These are phyloP conservation scores for Cynara cardunculus DNA, from an alignment of 129 eudicot genomes.

Conservation along the genomic window DNA sequence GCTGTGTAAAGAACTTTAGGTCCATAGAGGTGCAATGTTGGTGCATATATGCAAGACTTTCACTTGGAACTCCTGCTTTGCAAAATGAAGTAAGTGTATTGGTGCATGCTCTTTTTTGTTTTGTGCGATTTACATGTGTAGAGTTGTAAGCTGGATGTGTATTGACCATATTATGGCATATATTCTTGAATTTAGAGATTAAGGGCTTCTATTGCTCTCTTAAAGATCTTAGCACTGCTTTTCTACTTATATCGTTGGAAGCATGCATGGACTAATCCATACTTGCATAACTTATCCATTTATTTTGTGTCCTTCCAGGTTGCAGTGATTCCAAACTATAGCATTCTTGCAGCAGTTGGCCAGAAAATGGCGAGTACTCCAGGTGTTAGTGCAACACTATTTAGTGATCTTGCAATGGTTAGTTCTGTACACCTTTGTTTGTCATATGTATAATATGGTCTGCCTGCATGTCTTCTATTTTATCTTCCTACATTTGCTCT, in stretches of 20 bases:
- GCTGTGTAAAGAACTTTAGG: too few relatives aligned
- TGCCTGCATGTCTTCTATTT: background rate
- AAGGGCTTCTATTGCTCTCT: background rate
- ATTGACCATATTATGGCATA: background rate
- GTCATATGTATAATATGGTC: constrained; percentile 10
- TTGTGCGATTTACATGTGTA: too few relatives aligned
- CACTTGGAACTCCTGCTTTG: too few relatives aligned
- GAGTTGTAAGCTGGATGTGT: background rate
- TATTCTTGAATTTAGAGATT: background rate
- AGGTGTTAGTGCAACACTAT: constrained; percentile 97
- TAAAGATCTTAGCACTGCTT: background rate
- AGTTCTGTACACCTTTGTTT: constrained; percentile 10
- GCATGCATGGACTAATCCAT: background rate
- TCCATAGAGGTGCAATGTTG: too few relatives aligned
- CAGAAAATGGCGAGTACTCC: constrained; percentile 99
- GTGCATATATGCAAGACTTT: too few relatives aligned
- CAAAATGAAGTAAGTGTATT: too few relatives aligned
- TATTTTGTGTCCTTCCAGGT: constrained; percentile 43
- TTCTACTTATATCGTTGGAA: background rate
- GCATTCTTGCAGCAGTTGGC: constrained; percentile 98
- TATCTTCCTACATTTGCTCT: background rate
- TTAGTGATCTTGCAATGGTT: constrained; percentile 95
- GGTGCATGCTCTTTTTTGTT: too few relatives aligned
- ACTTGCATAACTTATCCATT: background rate
- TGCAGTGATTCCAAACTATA: constrained; percentile 82